These are phyloP conservation scores for Gonium pectorale DNA, from an alignment of 139 green algal genomes.

Conservation along the genomic window DNA sequence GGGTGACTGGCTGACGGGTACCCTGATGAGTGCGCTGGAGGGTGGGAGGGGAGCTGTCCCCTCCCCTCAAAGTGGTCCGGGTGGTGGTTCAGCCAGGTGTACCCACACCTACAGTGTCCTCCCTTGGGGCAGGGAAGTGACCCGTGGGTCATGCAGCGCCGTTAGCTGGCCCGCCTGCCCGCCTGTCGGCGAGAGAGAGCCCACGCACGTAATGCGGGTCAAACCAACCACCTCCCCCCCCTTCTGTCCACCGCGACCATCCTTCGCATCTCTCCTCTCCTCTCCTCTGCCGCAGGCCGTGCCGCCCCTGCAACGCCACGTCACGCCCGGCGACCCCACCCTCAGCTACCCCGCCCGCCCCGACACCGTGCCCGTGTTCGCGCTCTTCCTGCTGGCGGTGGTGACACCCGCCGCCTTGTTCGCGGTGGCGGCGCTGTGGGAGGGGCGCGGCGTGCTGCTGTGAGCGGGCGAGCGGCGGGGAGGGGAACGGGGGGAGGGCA, in stretches of 20 bases:
- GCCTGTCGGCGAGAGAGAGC: background rate
- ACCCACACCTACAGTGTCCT: no score
- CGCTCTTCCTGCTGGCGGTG: background rate
- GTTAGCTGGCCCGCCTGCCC: no score
- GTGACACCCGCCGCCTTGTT: background rate
- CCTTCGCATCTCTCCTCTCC: background rate
- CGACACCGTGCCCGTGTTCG: constrained; percentile 4
- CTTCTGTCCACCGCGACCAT: background rate
- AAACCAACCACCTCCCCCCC: background rate
- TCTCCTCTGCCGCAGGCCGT: background rate
- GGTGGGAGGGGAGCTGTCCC: no score
- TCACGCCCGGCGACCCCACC: constrained; percentile 11
- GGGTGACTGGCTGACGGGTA: background rate
- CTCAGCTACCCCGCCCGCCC: constrained; percentile 2
- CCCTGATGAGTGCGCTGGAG: background rate
- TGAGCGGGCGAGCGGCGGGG: background rate
- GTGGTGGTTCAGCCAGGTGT: no score
- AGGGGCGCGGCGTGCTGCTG: background rate
- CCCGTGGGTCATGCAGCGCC: no score
- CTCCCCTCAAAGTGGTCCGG: no score
- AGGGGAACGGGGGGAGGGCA: no score
- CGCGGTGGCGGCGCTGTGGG: background rate
- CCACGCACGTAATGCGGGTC: background rate
- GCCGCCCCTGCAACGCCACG: background rate
- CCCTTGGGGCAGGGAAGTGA: no score